Evolutionary conservation across 1,284 basidiomycete species (phyloP).

Genomic region (Pseudozyma hubeiensis): DNA sequence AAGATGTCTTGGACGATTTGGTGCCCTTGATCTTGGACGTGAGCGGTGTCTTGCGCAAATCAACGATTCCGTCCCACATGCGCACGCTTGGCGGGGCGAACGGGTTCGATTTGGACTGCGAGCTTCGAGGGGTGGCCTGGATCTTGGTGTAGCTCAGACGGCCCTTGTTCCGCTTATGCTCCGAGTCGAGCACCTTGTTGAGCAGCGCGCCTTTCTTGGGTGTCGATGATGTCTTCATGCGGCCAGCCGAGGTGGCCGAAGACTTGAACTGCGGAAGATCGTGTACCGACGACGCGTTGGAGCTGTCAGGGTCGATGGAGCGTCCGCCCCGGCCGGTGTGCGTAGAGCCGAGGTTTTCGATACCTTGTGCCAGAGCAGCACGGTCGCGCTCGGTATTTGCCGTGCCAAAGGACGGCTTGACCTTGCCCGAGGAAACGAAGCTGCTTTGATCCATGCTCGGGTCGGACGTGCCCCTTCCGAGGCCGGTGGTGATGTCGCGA

Average conservation of each 20-base stretch:
- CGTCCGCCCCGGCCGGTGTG: slow-evolving; percentile 20
- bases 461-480: slow-evolving; percentile 27
- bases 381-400: slow-evolving; percentile 27
- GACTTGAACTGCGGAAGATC: slow-evolving; percentile 38
- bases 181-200: slow-evolving; percentile 55
- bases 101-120: slow-evolving; percentile 54
- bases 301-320: slow-evolving; percentile 29
- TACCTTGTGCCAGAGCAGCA: slow-evolving; percentile 40
- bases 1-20: slow-evolving; percentile 54
- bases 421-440: slow-evolving; percentile 15
- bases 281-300: slow-evolving; percentile 34
- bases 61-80: slow-evolving; percentile 80
- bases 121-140: slow-evolving; percentile 47
- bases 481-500: slow-evolving; percentile 37
- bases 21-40: slow-evolving; percentile 39
- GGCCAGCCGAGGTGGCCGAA: slow-evolving; percentile 14
- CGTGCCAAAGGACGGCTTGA: slow-evolving; percentile 7
- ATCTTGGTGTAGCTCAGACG: slow-evolving; percentile 51
- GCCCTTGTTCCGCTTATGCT: slow-evolving; percentile 51
- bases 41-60: slow-evolving; percentile 76
- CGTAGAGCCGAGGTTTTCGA: slow-evolving; percentile 29
- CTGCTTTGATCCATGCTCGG: slow-evolving; percentile 35
- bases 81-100: slow-evolving; percentile 54
- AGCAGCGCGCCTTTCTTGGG: slow-evolving; percentile 51
- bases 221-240: slow-evolving; percentile 49